phyloP scores from a whole-genome alignment of 164 flowering plant genomes.

The Umbellularia californica region DNA sequence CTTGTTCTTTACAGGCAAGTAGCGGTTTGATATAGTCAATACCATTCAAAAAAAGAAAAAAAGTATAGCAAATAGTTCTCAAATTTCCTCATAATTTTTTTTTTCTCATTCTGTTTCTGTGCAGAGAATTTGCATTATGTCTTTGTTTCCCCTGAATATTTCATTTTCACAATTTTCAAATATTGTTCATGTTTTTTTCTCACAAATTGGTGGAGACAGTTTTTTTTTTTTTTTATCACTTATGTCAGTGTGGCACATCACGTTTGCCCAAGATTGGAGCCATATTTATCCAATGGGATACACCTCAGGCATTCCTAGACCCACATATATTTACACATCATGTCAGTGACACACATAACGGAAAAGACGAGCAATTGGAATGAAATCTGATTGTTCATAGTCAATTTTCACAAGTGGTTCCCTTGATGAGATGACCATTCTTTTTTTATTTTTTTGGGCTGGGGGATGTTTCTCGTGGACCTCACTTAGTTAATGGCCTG shows the following conservation, averaged over 20 bases:
- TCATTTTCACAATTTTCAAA: background rate
- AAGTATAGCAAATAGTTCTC: background rate
- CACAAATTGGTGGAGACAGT: background rate
- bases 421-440: background rate
- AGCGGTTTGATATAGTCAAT: background rate
- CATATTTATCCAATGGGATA: background rate
- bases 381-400: background rate
- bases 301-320: background rate
- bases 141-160: background rate
- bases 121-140: background rate
- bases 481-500: background rate
- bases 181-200: background rate
- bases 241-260: too few species aligned
- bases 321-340: background rate
- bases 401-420: background rate
- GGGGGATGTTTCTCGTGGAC: background rate
- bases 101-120: background rate
- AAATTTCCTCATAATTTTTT: background rate
- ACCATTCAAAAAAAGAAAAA: too few species aligned
- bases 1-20: constrained; percentile 80
- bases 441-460: background rate
- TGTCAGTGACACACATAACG: background rate
- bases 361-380: background rate
- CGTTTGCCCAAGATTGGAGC: background rate
- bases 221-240: too few species aligned